Evolutionary conservation across 164 flowering plant species (phyloP), one percentile per base, ranked within the genome.

Genomic region (Amborella trichopoda): DNA sequence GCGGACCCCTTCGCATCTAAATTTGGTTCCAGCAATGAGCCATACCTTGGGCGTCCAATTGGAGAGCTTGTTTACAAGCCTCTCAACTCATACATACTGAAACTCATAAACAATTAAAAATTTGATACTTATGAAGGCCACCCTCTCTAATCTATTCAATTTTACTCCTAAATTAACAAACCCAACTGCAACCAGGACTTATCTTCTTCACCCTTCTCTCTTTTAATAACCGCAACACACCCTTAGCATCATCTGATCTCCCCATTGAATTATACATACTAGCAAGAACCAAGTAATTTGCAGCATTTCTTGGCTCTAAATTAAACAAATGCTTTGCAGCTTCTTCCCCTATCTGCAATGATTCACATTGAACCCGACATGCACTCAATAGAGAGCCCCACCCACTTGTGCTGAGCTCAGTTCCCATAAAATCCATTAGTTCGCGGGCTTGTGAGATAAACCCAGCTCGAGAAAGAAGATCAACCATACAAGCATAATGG

Each of bases 311-410:
- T 2, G 56, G 56, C 42, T 53, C 50, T 49, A 53, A 26, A 24
- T 33, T 5, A 33, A 53, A 53, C 13, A 53, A 23, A 25, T 18
- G 40, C 23, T 18, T 18, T 11, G 49, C 49, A 10, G 28, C 56
- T 32, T 8, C 42, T 53, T 53, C 56, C 44, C 49, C 56, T 44
- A 44, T 25, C 16, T 14, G 23, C 40, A 26, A 33, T n/a, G n/a
- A n/a, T 13, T 53, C 24, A 28, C 52, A 42, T n/a, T 48, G 20
- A 13, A 19, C 26, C 40, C 59, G 38, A 36, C 59, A 55, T 26
- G 59, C 59, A 55, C 40, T 47, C 22, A 55, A 48, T 22, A 55
- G n/a, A 22, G 23, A 36, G 3, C 59, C 46, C 59, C 59, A 55
- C 30, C 46, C 12, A 14, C 28, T 28, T 27, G 38, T 40, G 27